Conservation (phyloP, 2,329 filamentous ascomycete species). For the Pyrenophora graminea region DNA sequence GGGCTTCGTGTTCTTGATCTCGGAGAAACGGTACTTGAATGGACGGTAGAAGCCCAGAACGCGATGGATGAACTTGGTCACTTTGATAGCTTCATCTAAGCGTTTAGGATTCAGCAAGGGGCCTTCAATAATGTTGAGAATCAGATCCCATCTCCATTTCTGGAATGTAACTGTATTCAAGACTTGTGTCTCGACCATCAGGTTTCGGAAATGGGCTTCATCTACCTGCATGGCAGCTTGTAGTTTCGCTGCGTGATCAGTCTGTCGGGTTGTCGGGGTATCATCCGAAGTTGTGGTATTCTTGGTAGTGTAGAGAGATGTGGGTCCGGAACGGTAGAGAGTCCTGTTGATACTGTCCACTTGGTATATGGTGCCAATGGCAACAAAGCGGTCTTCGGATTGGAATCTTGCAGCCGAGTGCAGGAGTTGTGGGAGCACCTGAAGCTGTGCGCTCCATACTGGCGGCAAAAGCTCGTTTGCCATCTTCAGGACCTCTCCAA, state of each 20-base stretch:
- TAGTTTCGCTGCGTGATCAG: slow-evolving; percentile 52
- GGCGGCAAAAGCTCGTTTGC: slow-evolving; percentile 83
- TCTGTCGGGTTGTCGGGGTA: slow-evolving; percentile 41
- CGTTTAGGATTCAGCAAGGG: slow-evolving; percentile 89
- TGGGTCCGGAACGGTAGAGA: slow-evolving; percentile 75
- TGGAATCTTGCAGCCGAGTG: slow-evolving; percentile 73
- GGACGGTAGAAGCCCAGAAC: slow-evolving; percentile 93
- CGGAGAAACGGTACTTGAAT: slow-evolving; percentile 94
- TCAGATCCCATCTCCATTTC: slow-evolving; percentile 98
- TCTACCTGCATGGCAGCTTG: slow-evolving; percentile 67
- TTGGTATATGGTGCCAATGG: slow-evolving; percentile 92
- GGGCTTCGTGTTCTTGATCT: slow-evolving; percentile 84
- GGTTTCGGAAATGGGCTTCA: slow-evolving; percentile 64
- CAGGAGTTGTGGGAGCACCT: slow-evolving; percentile 86
- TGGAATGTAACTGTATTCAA: slow-evolving; percentile 85
- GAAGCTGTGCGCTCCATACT: slow-evolving; percentile 79
- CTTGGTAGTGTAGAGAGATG: slow-evolving; percentile 41
- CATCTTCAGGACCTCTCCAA: slow-evolving; percentile 89
- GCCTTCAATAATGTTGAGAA: slow-evolving; percentile 88
- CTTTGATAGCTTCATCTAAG: slow-evolving; percentile 90
- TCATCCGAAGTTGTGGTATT: slow-evolving; percentile 24
- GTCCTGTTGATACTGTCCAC: slow-evolving; percentile 97
- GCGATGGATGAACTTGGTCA: slow-evolving; percentile 94
- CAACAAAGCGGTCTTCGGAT: slow-evolving; percentile 73
- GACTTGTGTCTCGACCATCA: slow-evolving; percentile 79